These are phyloP conservation scores for Verticillium nonalfalfae DNA, from an alignment of 2,329 filamentous ascomycete species.

Conservation along the genomic window DNA sequence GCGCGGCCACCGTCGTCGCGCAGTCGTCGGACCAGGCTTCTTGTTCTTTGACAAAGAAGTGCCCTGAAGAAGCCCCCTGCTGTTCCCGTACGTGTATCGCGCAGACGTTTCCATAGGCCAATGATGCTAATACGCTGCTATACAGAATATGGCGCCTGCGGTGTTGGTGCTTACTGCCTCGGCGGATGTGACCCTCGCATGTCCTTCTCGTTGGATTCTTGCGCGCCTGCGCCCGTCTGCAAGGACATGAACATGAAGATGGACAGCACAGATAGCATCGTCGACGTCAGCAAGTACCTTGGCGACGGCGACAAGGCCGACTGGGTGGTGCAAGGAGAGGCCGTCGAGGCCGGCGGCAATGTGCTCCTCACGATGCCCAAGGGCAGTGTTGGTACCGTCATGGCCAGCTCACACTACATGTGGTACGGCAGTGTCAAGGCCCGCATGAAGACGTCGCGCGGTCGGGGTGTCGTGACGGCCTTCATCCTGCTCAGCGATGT, in stretches of 20 bases:
- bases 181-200: slow-evolving; percentile 88
- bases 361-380: slow-evolving; percentile 86
- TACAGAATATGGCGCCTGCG: slow-evolving; percentile 85
- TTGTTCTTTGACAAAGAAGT: slow-evolving; percentile 51
- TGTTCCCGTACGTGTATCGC: slow-evolving; percentile 57
- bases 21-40: slow-evolving; percentile 16
- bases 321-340: slow-evolving; percentile 82
- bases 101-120: neutral
- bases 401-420: slow-evolving; percentile 80
- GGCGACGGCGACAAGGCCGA: slow-evolving; percentile 74
- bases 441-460: slow-evolving; percentile 76
- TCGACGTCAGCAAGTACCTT: slow-evolving; percentile 73
- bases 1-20: slow-evolving; percentile 29
- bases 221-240: slow-evolving; percentile 79
- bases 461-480: slow-evolving; percentile 86
- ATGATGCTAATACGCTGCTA: neutral
- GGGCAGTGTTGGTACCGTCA: slow-evolving; percentile 76
- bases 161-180: slow-evolving; percentile 89
- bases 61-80: slow-evolving; percentile 67
- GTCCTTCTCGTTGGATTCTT: slow-evolving; percentile 78
- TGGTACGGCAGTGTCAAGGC: slow-evolving; percentile 96
- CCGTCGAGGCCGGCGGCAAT: slow-evolving; percentile 60
- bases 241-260: slow-evolving; percentile 68
- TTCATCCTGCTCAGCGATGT: slow-evolving; percentile 95
- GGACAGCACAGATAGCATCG: slow-evolving; percentile 62